phyloP scores from a whole-genome alignment of 306 rosid genomes.

The Vigna radiata region DNA sequence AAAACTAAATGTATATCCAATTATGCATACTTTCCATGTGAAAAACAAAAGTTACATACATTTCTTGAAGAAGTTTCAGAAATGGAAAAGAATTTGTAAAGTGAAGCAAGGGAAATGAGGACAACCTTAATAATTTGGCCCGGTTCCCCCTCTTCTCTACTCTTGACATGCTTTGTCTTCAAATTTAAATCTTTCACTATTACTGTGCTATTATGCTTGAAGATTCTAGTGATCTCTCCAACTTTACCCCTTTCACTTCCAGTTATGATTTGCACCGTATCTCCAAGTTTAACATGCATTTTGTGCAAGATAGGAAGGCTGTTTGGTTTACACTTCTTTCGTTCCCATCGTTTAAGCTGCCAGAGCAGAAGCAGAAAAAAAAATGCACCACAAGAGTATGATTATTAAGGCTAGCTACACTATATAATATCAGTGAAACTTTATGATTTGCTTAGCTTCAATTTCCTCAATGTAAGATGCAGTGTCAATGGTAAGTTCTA shows the following conservation, averaged over 20 bases:
- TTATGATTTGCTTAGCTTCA: slow-evolving; percentile 19
- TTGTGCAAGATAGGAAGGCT: slow-evolving; percentile 85
- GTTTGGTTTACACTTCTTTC: slow-evolving; percentile 94
- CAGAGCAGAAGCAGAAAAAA: slow-evolving; percentile 30
- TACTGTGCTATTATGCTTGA: slow-evolving; percentile 84
- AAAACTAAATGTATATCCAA: not conserved
- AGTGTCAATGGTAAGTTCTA: slow-evolving; percentile 14
- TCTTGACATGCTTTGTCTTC: slow-evolving; percentile 92
- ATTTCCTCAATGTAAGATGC: slow-evolving; percentile 1
- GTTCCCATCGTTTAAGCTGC: slow-evolving; percentile 92
- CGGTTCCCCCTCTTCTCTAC: slow-evolving; percentile 83
- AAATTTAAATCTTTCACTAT: slow-evolving; percentile 74
- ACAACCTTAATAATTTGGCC: slow-evolving; percentile 87
- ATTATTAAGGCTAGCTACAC: slow-evolving; percentile 17
- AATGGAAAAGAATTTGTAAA: slow-evolving; percentile 22
- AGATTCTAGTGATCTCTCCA: slow-evolving; percentile 75
- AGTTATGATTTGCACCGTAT: slow-evolving; percentile 82
- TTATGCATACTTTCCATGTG: slow-evolving; percentile 10
- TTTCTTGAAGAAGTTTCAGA: slow-evolving; percentile 27
- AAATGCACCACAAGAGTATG: slow-evolving; percentile 22
- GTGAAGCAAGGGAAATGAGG: slow-evolving; percentile 42
- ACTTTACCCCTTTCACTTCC: slow-evolving; percentile 90
- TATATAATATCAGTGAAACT: not conserved
- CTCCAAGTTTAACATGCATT: slow-evolving; percentile 95
- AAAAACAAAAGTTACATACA: not conserved